A percentile compares a stretch with the other conserved stretches of the same genome.
Conservation (phyloP, 2,329 filamentous ascomycete species). For the Sarocladiaceae sp. region DNA sequence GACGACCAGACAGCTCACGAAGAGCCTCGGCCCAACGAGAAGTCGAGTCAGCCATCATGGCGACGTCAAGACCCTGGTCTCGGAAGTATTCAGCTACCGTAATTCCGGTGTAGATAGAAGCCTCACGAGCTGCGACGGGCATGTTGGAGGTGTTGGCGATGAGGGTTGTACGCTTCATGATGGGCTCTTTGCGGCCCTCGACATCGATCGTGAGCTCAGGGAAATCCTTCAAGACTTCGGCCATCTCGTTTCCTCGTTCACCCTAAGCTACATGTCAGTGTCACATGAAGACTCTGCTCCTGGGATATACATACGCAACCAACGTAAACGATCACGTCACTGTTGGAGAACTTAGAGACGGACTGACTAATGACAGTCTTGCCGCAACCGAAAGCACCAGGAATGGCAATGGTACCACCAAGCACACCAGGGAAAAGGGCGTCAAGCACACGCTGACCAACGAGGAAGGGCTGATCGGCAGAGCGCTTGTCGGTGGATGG, state of each 20-base stretch:
- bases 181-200: slow-evolving; percentile 91
- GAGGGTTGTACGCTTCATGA: slow-evolving; percentile 99
- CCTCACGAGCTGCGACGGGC: slow-evolving; percentile 96
- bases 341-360: slow-evolving; percentile 99
- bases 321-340: slow-evolving; percentile 97
- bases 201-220: slow-evolving; percentile 95
- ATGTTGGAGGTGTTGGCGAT: slow-evolving; percentile 99
- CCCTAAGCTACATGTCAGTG: slow-evolving; percentile 40
- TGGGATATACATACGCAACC: slow-evolving; percentile 55
- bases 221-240: slow-evolving; percentile 99
- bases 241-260: slow-evolving; percentile 99
- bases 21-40: slow-evolving; percentile 98
- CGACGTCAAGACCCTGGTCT: slow-evolving; percentile 93
- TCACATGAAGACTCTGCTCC: too few species aligned
- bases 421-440: slow-evolving; percentile 94
- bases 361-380: slow-evolving; percentile 99
- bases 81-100: slow-evolving; percentile 96
- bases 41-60: slow-evolving; percentile 99
- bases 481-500: slow-evolving; percentile 89
- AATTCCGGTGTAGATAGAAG: slow-evolving; percentile 96
- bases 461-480: slow-evolving; percentile 86
- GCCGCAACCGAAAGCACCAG: slow-evolving; percentile 95
- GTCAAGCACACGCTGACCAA: slow-evolving; percentile 94
- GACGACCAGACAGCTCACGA: slow-evolving; percentile 96
- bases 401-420: slow-evolving; percentile 96